A percentile compares a stretch with the other conserved stretches of the same genome.
Conservation (phyloP, 2,329 filamentous ascomycete genomes). For the Talaromyces pinophilus region DNA sequence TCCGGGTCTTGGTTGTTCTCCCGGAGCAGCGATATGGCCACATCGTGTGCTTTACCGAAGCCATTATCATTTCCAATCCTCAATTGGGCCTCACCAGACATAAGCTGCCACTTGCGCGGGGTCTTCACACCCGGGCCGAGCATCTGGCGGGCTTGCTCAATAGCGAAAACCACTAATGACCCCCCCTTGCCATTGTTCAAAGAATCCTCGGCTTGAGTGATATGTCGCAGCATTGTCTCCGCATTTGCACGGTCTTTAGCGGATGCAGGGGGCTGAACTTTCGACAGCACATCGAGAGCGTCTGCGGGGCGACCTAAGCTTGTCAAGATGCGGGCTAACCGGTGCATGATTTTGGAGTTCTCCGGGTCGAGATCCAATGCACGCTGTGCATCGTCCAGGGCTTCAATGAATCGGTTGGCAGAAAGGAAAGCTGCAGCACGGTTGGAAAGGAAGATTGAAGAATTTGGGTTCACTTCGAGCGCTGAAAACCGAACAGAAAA, state of each 20-base stretch:
- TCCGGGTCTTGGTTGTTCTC: slow-evolving; percentile 90
- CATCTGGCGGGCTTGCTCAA: slow-evolving; percentile 84
- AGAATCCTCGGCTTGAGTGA: slow-evolving; percentile 76
- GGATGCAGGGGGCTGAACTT: slow-evolving; percentile 76
- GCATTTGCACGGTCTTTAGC: slow-evolving; percentile 84
- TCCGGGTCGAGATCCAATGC: slow-evolving; percentile 81
- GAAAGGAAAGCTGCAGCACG: slow-evolving; percentile 93
- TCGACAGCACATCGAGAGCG: slow-evolving; percentile 76
- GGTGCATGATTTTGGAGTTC: slow-evolving; percentile 84
- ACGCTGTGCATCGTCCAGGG: slow-evolving; percentile 81
- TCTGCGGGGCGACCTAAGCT: slow-evolving; percentile 83
- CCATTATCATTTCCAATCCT: slow-evolving; percentile 91
- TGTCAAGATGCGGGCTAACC: slow-evolving; percentile 86
- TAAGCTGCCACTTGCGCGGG: slow-evolving; percentile 89
- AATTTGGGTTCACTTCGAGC: slow-evolving; percentile 81
- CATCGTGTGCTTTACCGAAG: slow-evolving; percentile 85
- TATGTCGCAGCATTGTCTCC: slow-evolving; percentile 78
- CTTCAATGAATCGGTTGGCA: slow-evolving; percentile 73
- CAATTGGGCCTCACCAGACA: slow-evolving; percentile 87
- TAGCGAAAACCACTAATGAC: slow-evolving; percentile 87
- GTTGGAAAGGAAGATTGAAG: slow-evolving; percentile 90
- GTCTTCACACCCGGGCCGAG: slow-evolving; percentile 73
- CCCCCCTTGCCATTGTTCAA: slow-evolving; percentile 73
- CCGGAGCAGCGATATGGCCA: slow-evolving; percentile 83
- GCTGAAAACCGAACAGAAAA: slow-evolving; percentile 55